Percentiles rank a stretch among this genome's conserved stretches.
Evolutionary conservation across 1,284 basidiomycete species (phyloP).

Genomic region (Malassezia psittaci): DNA sequence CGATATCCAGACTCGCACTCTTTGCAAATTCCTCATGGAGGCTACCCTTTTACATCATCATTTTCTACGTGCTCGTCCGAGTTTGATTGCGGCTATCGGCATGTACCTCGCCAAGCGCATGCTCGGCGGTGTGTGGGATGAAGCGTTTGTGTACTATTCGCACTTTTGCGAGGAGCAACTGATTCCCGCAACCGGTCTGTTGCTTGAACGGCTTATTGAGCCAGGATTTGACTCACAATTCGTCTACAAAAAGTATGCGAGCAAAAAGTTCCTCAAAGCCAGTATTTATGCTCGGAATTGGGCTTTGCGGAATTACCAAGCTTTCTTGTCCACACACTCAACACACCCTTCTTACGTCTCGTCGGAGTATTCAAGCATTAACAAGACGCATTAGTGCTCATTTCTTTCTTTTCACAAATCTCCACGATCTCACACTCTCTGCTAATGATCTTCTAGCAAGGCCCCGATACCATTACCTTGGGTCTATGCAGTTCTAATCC

Average conservation of each 20-base stretch:
- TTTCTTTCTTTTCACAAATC: too few relatives aligned
- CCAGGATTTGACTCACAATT: slow-evolving; percentile 71
- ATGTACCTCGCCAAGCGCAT: slow-evolving; percentile 59
- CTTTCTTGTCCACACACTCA: slow-evolving; percentile 20
- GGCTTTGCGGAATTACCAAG: slow-evolving; percentile 45
- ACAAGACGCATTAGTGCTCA: neutral
- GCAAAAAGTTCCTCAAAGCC: slow-evolving; percentile 83
- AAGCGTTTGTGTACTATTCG: slow-evolving; percentile 86
- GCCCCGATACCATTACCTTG: slow-evolving; percentile 2
- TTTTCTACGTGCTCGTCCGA: slow-evolving; percentile 86
- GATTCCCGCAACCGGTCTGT: slow-evolving; percentile 65
- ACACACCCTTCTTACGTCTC: slow-evolving; percentile 2
- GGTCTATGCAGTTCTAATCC: neutral
- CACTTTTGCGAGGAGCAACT: slow-evolving; percentile 84
- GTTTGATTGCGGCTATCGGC: slow-evolving; percentile 86
- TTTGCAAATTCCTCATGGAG: slow-evolving; percentile 89
- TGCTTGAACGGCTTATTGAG: slow-evolving; percentile 75
- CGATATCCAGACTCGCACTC: slow-evolving; percentile 89
- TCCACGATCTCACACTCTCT: too few relatives aligned
- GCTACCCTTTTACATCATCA: slow-evolving; percentile 85
- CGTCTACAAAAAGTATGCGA: slow-evolving; percentile 90
- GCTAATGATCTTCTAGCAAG: neutral
- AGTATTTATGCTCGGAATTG: slow-evolving; percentile 52
- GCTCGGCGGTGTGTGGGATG: slow-evolving; percentile 52
- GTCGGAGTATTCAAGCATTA: neutral